Evolutionary conservation across 2,329 filamentous ascomycete genomes (phyloP).

Genomic region (Trichoderma pleuroti): DNA sequence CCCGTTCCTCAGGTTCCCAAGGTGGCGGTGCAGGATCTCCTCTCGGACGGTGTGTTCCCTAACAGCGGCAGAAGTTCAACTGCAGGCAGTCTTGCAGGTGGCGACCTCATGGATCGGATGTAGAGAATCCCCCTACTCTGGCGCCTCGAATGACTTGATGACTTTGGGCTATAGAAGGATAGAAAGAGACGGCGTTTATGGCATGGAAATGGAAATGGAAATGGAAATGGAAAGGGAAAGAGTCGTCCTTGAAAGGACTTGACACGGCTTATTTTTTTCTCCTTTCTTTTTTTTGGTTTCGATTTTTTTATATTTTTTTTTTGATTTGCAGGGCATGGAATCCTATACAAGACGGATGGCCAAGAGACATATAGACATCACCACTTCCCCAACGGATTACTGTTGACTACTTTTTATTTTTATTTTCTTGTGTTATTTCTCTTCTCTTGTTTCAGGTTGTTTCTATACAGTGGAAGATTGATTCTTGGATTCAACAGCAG

Average conservation of each 20-base stretch:
- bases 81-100: conserved; percentile 72
- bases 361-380: conserved; percentile 23
- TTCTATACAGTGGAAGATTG: background rate
- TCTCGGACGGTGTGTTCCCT: conserved; percentile 65
- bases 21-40: conserved; percentile 79
- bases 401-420: background rate
- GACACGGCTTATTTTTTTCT: conserved; percentile 14
- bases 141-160: conserved; percentile 37
- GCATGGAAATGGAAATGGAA: conserved; percentile 23
- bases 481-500: conserved; percentile 27
- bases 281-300: background rate
- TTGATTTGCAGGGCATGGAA: conserved; percentile 23
- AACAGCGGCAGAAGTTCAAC: conserved; percentile 74
- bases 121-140: conserved; percentile 30
- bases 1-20: conserved; percentile 90
- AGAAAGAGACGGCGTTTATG: conserved; percentile 40
- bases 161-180: conserved; percentile 39
- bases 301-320: conserved; percentile 4
- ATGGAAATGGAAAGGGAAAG: no score
- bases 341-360: conserved; percentile 17
- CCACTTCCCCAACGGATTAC: conserved; percentile 22
- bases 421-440: conserved; percentile 6
- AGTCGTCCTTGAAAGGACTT: conserved; percentile 10
- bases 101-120: conserved; percentile 59
- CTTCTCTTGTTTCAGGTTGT: background rate